Conservation (phyloP, 1,284 basidiomycete species). For the Peniophora sp. region DNA sequence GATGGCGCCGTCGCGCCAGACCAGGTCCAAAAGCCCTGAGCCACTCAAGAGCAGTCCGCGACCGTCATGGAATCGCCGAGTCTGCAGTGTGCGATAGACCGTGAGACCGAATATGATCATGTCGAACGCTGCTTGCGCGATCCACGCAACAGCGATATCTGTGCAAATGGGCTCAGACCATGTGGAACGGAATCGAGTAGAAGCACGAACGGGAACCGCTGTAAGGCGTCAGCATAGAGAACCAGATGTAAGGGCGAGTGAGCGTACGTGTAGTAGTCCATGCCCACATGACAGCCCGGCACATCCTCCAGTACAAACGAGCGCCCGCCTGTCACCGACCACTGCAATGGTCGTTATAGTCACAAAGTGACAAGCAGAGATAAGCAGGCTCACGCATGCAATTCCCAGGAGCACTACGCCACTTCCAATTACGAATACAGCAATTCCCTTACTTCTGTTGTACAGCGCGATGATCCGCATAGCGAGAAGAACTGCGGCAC, state of each 20-base stretch:
- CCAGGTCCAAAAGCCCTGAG: not conserved
- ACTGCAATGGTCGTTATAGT: constrained; percentile 17
- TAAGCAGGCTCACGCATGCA: constrained; percentile 4
- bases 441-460: constrained; percentile 1
- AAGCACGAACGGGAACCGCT: not conserved
- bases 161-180: not conserved
- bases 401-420: not conserved
- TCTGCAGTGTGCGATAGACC: not conserved
- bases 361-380: not conserved
- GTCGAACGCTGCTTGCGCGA: not conserved
- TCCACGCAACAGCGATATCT: not conserved
- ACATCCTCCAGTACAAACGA: constrained; percentile 13
- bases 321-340: constrained; percentile 25
- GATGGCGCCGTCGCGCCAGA: not conserved
- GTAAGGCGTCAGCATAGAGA: not conserved
- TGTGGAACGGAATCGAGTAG: not conserved
- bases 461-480: constrained; percentile 10
- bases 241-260: not conserved
- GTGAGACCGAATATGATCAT: not conserved
- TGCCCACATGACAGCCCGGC: constrained; percentile 25
- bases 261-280: constrained; percentile 23
- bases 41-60: not conserved
- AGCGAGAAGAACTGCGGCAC: constrained; percentile 7
- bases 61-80: not conserved
- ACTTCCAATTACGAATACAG: not conserved